Base-by-base conservation (phyloP, 2,329 filamentous ascomycete genomes). In the Pseudophaeomoniella oleicola region DNA sequence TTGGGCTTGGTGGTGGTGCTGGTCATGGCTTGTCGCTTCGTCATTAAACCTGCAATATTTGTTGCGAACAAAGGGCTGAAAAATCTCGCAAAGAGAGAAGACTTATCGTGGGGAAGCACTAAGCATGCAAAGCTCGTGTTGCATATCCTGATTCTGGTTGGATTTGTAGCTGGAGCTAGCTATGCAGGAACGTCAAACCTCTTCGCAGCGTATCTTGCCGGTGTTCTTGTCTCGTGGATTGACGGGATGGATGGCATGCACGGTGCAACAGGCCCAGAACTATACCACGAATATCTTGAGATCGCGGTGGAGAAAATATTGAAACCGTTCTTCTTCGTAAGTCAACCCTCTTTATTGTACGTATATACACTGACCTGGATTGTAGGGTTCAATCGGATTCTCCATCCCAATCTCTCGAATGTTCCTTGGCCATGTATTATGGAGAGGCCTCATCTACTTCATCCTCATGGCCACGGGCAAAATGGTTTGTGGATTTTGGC, bases 391-490 rank as follows among this genome's bases (percentile, higher is more conserved):
- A 0, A 79, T 88, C 22, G 82, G 82, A 0, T 87, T 88, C 50
- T 78, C 81, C 0, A 81, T 90, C 2, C 82, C 82, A 0, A 78
- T 88, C 18, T 72, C 69, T 0, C 58, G 71, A 4, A 75, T 90
- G 64, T 88, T 86, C 46, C 52, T 53, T 0, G 71, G 71, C 0
- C 48, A 58, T 0, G 64, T 81, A 0, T 56, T 86, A 2, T 90
- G 81, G 82, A 71, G 74, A 9, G 82, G 82, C 0, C 42, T 86
- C 0, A 66, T 86, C 1, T 90, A 87, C 47, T 66, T 78, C 0
- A 43, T 78, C 0, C 57, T 90, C 3, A 90, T 90, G 82, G 50
- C 66, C 1, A 35, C 81, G 2, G 67, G 59, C 3, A 82, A 82
- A 48, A 42, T 77, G 1, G 38, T 65, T 1, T 77, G 73, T n/a